Conservation (phyloP, 2,329 filamentous ascomycete genomes). For the Thielaviopsis ethacetica region DNA sequence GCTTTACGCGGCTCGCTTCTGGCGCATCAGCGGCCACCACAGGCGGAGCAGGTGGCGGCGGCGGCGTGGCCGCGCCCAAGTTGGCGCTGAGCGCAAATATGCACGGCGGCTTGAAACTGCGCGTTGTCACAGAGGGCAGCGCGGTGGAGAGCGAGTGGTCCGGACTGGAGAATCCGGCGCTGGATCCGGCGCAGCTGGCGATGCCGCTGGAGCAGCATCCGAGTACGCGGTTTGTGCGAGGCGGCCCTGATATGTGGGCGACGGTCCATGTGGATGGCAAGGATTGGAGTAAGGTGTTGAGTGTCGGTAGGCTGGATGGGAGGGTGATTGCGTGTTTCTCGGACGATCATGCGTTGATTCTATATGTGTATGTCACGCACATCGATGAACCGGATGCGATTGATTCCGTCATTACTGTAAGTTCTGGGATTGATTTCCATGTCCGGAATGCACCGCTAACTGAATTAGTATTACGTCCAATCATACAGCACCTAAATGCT, state of each 20-base stretch:
- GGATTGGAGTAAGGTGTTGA: constrained; percentile 90
- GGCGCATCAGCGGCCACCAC: constrained; percentile 19
- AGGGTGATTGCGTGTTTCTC: constrained; percentile 86
- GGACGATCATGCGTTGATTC: constrained; percentile 61
- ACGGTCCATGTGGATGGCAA: constrained; percentile 80
- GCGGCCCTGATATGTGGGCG: constrained; percentile 71
- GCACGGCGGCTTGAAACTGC: constrained; percentile 70
- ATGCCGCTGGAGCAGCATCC: constrained; percentile 64
- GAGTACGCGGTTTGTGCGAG: constrained; percentile 59
- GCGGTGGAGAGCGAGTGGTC: constrained; percentile 77
- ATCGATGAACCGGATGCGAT: constrained; percentile 49
- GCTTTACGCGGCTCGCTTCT: constrained; percentile 75
- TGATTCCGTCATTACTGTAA: constrained; percentile 61
- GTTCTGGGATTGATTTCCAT: constrained; percentile 15
- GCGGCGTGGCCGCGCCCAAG: constrained; percentile 34
- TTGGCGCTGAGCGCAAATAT: constrained; percentile 86
- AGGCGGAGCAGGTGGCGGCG: neutral
- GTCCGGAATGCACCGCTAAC: neutral
- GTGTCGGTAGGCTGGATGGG: constrained; percentile 75
- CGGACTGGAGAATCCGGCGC: constrained; percentile 68
- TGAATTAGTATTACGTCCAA: constrained; percentile 26
- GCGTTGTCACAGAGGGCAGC: constrained; percentile 68
- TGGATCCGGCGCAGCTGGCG: constrained; percentile 62
- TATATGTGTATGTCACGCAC: constrained; percentile 66
- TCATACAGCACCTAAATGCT: constrained; percentile 21